Evolutionary conservation across 208 protist genomes (phyloP).

Genomic region (Novymonas esmeraldas): DNA sequence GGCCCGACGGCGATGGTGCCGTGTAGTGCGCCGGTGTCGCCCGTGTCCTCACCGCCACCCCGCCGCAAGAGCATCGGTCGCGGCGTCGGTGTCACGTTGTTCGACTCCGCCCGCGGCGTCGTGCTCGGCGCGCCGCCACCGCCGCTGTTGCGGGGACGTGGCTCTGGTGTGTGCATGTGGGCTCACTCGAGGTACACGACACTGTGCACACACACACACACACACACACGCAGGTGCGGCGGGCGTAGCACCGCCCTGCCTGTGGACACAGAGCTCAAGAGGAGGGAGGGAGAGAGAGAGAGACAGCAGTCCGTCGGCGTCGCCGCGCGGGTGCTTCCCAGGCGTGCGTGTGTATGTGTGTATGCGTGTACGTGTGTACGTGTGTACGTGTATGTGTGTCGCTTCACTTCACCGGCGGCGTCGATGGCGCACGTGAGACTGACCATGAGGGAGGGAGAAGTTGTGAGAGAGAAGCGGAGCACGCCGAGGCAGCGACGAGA

Average conservation of each 20-base stretch:
- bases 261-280: too few species aligned
- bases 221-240: not conserved
- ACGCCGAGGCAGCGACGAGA: not conserved
- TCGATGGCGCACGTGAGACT: not conserved
- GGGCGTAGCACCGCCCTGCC: too few species aligned
- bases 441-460: not conserved
- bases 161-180: constrained; percentile 32
- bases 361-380: not conserved
- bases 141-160: constrained; percentile 5
- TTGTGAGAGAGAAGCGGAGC: not conserved
- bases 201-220: not conserved
- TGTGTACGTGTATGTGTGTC: not conserved
- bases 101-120: constrained; percentile 7
- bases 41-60: not conserved
- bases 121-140: constrained; percentile 9
- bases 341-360: not conserved
- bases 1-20: constrained; percentile 46
- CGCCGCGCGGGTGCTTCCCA: too few species aligned
- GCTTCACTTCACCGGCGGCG: too few species aligned
- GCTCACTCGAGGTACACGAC: not conserved
- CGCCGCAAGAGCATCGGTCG: constrained; percentile 22
- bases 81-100: constrained; percentile 10
- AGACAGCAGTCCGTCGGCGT: too few species aligned
- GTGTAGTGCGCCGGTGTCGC: constrained; percentile 9
- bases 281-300: too few species aligned